Evolutionary conservation across 352 stramenopile genomes (phyloP), one percentile per base, ranked within the genome.

Genomic region (Globisporangium carolinianum): DNA sequence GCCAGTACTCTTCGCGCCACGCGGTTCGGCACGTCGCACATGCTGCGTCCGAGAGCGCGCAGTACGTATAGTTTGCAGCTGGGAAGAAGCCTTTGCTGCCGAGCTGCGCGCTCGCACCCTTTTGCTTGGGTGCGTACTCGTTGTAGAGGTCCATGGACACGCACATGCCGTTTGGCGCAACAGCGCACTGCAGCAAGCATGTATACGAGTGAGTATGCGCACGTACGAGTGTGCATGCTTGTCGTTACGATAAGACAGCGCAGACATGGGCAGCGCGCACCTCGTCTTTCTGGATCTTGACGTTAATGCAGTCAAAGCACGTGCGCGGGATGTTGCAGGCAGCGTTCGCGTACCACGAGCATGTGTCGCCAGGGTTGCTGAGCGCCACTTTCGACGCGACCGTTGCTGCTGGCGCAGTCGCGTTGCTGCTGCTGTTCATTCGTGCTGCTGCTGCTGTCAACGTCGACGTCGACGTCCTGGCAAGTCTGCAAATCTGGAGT

Each of bases 241-340:
- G 39, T 43, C 9, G 2, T 12, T 24, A 12, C 24, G 5, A 17
- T n/a, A 9, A 6, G 24, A 39, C 3, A 42, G 48, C 18, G 10
- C 14, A 49, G 8, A 42, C 10, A 32, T 10, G 2, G 12, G 9
- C 6, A 32, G 24, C 2, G 18, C 46, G 46, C 35, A 60, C 55
- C 55, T 42, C n/a, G 53, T 60, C 48, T 3, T 39, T 41, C 7
- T 10, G 32, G 6, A 65, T 5, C 3, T 10, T 24, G 11, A 60
- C 53, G 49, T 65, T 65, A 32, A 65, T 52, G 42, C 60, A 65
- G 50, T 65, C 60, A 48, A 41, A 47, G 53, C 60, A 65, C 41
- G 49, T 47, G 39, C 60, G 60, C 41, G 60, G 60, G 35, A 47
- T 45, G 9, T 57, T 51, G 48, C 60, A 65, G 10, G 18, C n/a